A percentile compares a stretch with the other conserved stretches of the same genome.
These are phyloP conservation scores for Seminavis robusta DNA, from an alignment of 108 stramenopile species.

Conservation along the genomic window DNA sequence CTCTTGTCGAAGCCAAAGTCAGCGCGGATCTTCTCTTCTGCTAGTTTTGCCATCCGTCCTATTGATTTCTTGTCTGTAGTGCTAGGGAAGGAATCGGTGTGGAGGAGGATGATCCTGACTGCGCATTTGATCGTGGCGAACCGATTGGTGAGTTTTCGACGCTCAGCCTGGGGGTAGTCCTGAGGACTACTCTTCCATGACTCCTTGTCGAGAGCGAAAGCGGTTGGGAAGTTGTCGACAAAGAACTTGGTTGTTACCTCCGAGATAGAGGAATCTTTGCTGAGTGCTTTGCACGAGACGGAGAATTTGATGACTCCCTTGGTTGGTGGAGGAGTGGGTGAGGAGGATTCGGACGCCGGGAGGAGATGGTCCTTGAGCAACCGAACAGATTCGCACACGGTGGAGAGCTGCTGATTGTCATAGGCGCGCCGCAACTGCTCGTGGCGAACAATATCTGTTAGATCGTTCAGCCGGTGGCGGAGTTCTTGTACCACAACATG, in stretches of 20 bases:
- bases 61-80: too few species aligned
- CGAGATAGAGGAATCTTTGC: background rate
- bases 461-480: background rate
- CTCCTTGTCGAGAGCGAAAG: conserved; percentile 1
- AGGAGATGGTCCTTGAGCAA: background rate
- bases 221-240: background rate
- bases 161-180: background rate
- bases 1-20: too few species aligned
- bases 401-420: too few species aligned
- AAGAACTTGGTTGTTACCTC: background rate
- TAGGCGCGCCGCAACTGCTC: background rate
- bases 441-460: background rate
- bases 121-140: background rate
- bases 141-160: background rate
- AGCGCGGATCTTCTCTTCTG: too few species aligned
- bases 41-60: too few species aligned
- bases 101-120: background rate
- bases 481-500: background rate
- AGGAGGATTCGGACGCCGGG: background rate
- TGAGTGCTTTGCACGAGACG: background rate
- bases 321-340: too few species aligned
- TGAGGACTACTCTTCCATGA: background rate
- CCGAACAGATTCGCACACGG: too few species aligned
- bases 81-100: background rate
- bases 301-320: too few species aligned